A percentile compares a stretch with the other conserved stretches of the same genome.
Conservation (phyloP, 2,329 filamentous ascomycete genomes). For the Ploettnerulaceae sp. region DNA sequence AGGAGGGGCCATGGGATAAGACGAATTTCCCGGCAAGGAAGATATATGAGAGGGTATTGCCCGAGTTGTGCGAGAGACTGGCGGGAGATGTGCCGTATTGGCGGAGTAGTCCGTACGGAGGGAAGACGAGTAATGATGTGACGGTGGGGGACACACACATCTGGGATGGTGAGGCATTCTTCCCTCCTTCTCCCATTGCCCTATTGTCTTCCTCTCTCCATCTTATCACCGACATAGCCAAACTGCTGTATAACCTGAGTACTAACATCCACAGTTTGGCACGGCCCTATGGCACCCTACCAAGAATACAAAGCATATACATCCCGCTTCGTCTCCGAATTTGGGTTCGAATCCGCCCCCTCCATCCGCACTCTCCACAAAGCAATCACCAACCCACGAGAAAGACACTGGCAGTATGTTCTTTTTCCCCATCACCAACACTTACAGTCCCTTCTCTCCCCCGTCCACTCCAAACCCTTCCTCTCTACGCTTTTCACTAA, state of each 20-base stretch:
- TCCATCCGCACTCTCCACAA: constrained; percentile 42
- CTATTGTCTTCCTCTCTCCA: neutral
- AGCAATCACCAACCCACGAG: constrained; percentile 42
- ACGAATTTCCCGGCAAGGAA: constrained; percentile 28
- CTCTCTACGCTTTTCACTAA: neutral
- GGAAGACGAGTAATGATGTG: constrained; percentile 57
- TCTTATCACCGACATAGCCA: neutral
- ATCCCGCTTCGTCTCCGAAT: constrained; percentile 50
- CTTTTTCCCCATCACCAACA: neutral
- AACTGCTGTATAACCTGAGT: neutral
- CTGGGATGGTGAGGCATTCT: constrained; percentile 42
- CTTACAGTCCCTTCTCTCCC: neutral
- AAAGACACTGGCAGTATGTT: constrained; percentile 40
- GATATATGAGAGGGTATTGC: constrained; percentile 57
- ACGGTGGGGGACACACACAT: constrained; percentile 51
- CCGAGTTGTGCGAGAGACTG: constrained; percentile 63
- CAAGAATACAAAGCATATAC: constrained; percentile 45
- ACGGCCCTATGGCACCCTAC: constrained; percentile 49
- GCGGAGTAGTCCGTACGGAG: constrained; percentile 78
- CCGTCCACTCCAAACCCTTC: neutral
- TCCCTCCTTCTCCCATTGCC: neutral
- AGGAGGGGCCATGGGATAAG: constrained; percentile 27
- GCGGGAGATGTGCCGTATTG: constrained; percentile 71
- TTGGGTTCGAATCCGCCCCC: constrained; percentile 51
- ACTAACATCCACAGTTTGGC: constrained; percentile 42